Conservation (phyloP, 495 filamentous ascomycete species). For the Collariella sp. region DNA sequence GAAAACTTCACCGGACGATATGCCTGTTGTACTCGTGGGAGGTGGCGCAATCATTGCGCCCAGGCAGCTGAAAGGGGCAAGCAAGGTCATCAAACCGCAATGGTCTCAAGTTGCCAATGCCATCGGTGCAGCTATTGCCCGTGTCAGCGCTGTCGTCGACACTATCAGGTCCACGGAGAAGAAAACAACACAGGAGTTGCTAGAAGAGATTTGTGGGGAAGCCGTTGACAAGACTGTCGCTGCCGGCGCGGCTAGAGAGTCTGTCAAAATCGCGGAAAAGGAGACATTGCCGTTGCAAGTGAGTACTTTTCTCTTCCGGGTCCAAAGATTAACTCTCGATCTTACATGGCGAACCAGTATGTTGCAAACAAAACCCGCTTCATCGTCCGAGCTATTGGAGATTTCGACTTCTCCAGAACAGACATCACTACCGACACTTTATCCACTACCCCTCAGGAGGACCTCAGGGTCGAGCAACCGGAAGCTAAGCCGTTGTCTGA, state of each 20-base stretch:
- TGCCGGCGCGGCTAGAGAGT: slow-evolving; percentile 34
- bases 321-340: background rate
- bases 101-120: slow-evolving; percentile 46
- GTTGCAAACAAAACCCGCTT: slow-evolving; percentile 45
- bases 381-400: slow-evolving; percentile 43
- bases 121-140: slow-evolving; percentile 48
- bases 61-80: slow-evolving; percentile 24
- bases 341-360: slow-evolving; percentile 26
- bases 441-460: slow-evolving; percentile 11
- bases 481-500: slow-evolving; percentile 18
- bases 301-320: background rate
- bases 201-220: slow-evolving; percentile 24
- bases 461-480: slow-evolving; percentile 13
- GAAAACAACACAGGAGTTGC: slow-evolving; percentile 20
- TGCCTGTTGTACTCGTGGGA: slow-evolving; percentile 40
- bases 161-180: slow-evolving; percentile 28
- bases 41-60: slow-evolving; percentile 34
- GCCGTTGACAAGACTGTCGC: slow-evolving; percentile 30
- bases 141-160: slow-evolving; percentile 41
- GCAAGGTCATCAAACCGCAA: slow-evolving; percentile 28
- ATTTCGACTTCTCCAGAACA: slow-evolving; percentile 39
- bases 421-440: slow-evolving; percentile 16
- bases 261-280: slow-evolving; percentile 20
- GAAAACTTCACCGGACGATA: slow-evolving; percentile 40
- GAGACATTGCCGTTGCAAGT: slow-evolving; percentile 21